Evolutionary conservation across 2,329 filamentous ascomycete species (phyloP), one percentile per base, ranked within the genome.

Genomic region (Cercospora beticola): DNA sequence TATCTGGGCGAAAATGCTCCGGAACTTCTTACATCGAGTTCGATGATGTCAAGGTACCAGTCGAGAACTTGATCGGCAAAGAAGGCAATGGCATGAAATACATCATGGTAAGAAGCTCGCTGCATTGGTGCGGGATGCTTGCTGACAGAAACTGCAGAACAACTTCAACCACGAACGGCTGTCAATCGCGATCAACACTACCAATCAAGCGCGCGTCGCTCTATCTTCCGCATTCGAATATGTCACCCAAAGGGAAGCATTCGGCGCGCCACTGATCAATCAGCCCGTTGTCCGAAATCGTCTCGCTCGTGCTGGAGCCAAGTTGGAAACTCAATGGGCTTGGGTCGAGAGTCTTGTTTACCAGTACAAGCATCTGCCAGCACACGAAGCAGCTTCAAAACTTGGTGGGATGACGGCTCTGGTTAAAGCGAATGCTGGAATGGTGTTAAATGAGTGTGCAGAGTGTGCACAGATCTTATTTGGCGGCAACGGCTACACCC

Each of bases 21-120:
- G 90, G 90, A 3, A 92, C 90, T 0, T 91, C 90, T 0, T 92
- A 88, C 78, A 92, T 92, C 72, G 89, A 91, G 75, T 83, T 93
- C 1, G 89, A 92, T 73, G 89, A 92, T 63, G 90, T 92, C 21
- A 84, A 86, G 63, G 90, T 93, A 0, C 90, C 90, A 0, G 84
- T 87, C 0, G 85, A 86, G 74, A 92, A 92, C 76, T 79, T 92
- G 6, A 86, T 93, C 64, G 90, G 90, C 2, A 74, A 83, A n/a
- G 90, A 92, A 77, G 89, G 89, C 14, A 82, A 86, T 74, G 90
- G 90, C 2, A 92, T 93, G 89, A 86, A 83, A 69, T 91, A 91
- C 76, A 86, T 72, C 9, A 75, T 75, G 72, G 46, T 52, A 23
- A 23, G 46, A 23, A 21, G 21, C 6, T 52, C 21, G 10, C 8